These are phyloP conservation scores for Marasmius fiardii DNA, from an alignment of 1,284 basidiomycete genomes.

Conservation along the genomic window DNA sequence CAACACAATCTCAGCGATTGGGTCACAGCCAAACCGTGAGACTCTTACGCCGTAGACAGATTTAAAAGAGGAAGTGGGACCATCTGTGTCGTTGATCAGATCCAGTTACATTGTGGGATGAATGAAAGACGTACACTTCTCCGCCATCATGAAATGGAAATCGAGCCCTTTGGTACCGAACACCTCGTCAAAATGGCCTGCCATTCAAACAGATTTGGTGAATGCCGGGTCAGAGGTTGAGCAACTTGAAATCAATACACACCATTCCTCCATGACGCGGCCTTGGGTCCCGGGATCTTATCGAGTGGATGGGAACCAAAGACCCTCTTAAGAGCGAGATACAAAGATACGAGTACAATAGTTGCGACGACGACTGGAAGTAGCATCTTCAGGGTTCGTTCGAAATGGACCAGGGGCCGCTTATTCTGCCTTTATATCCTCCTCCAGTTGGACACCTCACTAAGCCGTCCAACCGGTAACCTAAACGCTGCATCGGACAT, in stretches of 20 bases:
- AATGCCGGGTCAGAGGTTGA: not conserved
- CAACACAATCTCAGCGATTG: not conserved
- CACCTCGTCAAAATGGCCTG: constrained; percentile 4
- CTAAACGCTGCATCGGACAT: too few species aligned
- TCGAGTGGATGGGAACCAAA: not conserved
- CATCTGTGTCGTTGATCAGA: not conserved
- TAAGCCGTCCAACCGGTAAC: too few species aligned
- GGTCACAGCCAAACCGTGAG: not conserved
- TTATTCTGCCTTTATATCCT: too few species aligned
- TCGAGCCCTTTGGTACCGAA: constrained; percentile 4
- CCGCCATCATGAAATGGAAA: constrained; percentile 7
- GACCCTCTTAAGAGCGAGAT: too few species aligned
- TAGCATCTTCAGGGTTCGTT: too few species aligned
- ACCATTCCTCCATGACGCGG: constrained; percentile 26
- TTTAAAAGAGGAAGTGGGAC: not conserved
- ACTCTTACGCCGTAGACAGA: not conserved
- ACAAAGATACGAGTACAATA: too few species aligned
- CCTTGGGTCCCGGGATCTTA: constrained; percentile 29
- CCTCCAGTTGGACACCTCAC: too few species aligned
- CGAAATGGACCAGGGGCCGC: too few species aligned
- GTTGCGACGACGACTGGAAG: too few species aligned
- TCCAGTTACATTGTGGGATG: not conserved
- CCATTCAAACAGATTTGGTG: not conserved
- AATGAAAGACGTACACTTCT: not conserved
- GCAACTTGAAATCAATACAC: not conserved